phyloP scores from a whole-genome alignment of 192 early-diverging fungal genomes.

The Coemansia sp. region DNA sequence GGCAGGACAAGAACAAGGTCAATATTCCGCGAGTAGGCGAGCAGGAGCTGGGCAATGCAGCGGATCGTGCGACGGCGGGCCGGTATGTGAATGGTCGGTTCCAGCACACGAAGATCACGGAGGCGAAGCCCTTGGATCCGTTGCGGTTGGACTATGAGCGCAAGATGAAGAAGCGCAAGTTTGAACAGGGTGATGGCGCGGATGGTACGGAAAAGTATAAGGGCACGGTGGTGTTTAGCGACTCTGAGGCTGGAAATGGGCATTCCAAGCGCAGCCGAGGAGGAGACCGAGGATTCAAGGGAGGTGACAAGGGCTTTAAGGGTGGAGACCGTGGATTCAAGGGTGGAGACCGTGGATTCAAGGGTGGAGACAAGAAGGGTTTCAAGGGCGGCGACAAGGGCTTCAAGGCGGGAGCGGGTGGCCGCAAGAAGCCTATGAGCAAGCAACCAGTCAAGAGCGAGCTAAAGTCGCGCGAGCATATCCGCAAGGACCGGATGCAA shows the following conservation, averaged over 20 bases:
- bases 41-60: conserved; percentile 63
- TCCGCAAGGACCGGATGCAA: conserved; percentile 68
- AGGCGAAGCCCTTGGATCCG: conserved; percentile 72
- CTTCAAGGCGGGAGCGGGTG: background rate
- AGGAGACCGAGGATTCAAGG: conserved; percentile 30
- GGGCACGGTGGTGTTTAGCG: conserved; percentile 49
- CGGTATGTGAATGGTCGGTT: conserved; percentile 61
- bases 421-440: background rate
- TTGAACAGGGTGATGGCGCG: conserved; percentile 29
- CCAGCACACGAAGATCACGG: conserved; percentile 74
- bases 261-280: conserved; percentile 8
- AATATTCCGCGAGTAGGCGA: conserved; percentile 83
- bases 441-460: conserved; percentile 61
- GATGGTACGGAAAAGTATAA: conserved; percentile 37
- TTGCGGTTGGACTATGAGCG: conserved; percentile 63
- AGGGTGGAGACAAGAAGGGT: conserved; percentile 19
- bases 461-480: conserved; percentile 76
- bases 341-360: conserved; percentile 21
- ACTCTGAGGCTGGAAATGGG: conserved; percentile 4
- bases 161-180: conserved; percentile 62
- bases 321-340: conserved; percentile 6
- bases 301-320: conserved; percentile 4
- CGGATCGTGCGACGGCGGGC: conserved; percentile 38
- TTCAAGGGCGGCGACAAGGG: conserved; percentile 9
- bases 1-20: conserved; percentile 87